phyloP scores from a whole-genome alignment of 352 stramenopile species.

The Thalassiosira delicatula region DNA sequence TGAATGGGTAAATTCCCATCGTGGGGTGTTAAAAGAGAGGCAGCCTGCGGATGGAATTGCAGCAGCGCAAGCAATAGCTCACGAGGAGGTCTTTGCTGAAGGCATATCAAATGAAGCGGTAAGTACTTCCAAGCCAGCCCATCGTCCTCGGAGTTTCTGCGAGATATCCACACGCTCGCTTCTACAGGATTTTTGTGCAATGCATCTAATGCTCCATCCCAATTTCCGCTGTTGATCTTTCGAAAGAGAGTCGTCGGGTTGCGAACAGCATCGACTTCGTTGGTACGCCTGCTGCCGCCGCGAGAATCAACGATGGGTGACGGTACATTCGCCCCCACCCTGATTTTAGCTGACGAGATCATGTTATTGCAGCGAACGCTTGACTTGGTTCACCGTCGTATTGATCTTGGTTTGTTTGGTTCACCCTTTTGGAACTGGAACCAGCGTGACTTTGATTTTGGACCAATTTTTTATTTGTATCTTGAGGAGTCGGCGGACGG shows the following conservation, averaged over 20 bases:
- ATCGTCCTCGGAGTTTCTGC: conserved; percentile 31
- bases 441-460: too few species aligned
- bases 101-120: conserved; percentile 64
- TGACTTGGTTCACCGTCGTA: too few species aligned
- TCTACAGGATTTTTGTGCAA: conserved; percentile 42
- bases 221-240: conserved; percentile 63
- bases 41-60: conserved; percentile 48
- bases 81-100: conserved; percentile 55
- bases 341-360: too few species aligned
- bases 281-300: neutral
- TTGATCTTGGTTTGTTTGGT: too few species aligned
- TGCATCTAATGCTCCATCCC: conserved; percentile 46
- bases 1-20: conserved; percentile 70
- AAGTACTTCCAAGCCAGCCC: conserved; percentile 66
- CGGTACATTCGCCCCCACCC: conserved; percentile 1
- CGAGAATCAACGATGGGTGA: conserved; percentile 6
- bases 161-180: conserved; percentile 59
- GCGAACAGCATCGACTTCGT: conserved; percentile 57
- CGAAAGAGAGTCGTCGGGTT: conserved; percentile 65
- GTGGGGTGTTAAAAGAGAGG: conserved; percentile 51
- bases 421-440: too few species aligned
- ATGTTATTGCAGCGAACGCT: too few species aligned
- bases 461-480: too few species aligned
- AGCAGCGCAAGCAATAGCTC: conserved; percentile 48
- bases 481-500: too few species aligned